These are phyloP conservation scores for Mycena maculata DNA, from an alignment of 768 basidiomycete genomes.

Conservation along the genomic window DNA sequence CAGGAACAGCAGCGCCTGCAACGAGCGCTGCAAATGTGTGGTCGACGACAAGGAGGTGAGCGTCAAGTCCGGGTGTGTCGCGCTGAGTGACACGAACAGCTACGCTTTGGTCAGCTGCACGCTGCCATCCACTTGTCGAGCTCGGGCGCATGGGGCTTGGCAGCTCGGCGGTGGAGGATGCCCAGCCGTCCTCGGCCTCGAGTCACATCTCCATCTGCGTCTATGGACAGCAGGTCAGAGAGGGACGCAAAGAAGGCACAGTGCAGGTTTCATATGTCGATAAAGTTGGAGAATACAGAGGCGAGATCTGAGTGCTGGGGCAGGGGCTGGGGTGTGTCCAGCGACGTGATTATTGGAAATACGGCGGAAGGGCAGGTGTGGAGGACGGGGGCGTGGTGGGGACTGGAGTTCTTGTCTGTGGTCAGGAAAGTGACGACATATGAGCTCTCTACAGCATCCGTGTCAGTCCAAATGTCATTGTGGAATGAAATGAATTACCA, in stretches of 20 bases:
- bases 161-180: conserved; percentile 60
- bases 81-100: conserved; percentile 75
- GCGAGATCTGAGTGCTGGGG: conserved; percentile 76
- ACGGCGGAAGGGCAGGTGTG: conserved; percentile 70
- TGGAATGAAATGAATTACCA: conserved; percentile 27
- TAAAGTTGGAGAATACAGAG: conserved; percentile 86
- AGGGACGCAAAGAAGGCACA: conserved; percentile 77
- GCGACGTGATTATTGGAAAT: conserved; percentile 82
- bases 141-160: conserved; percentile 76
- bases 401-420: conserved; percentile 38
- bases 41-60: conserved; percentile 83
- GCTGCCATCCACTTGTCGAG: conserved; percentile 74
- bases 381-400: conserved; percentile 51
- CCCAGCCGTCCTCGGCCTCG: conserved; percentile 53
- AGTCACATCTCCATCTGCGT: conserved; percentile 75
- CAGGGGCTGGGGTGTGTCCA: conserved; percentile 76
- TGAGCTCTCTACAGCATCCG: conserved; percentile 20
- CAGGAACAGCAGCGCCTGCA: conserved; percentile 79
- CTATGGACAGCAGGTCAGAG: conserved; percentile 52
- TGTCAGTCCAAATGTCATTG: conserved; percentile 27
- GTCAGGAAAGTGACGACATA: conserved; percentile 35
- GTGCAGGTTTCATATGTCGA: conserved; percentile 93
- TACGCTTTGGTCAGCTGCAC: conserved; percentile 79
- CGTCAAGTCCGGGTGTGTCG: conserved; percentile 83
- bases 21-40: conserved; percentile 75